Percentiles rank a stretch among this genome's conserved stretches.
Evolutionary conservation across 2,329 filamentous ascomycete genomes (phyloP).

Genomic region (Atkinsonella texensis): DNA sequence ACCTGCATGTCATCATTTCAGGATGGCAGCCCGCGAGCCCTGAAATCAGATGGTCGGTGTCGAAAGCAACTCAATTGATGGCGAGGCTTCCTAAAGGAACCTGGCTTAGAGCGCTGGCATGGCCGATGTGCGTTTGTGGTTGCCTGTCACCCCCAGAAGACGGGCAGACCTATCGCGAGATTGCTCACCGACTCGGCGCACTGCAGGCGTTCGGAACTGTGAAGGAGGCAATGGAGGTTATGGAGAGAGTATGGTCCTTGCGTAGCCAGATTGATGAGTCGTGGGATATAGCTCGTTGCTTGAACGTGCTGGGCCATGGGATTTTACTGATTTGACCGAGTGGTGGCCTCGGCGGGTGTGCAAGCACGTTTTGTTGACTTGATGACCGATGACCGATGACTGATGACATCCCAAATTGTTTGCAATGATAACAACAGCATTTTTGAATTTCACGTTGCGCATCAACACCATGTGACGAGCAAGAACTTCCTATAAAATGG

Average conservation of each 20-base stretch:
- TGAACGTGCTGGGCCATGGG: constrained; percentile 27
- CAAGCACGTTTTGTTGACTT: background rate
- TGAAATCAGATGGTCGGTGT: constrained; percentile 25
- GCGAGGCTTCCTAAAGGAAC: constrained; percentile 17
- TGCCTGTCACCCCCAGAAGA: constrained; percentile 27
- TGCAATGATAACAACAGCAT: background rate
- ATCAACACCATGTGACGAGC: too few species aligned
- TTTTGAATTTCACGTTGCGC: too few species aligned
- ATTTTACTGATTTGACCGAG: constrained; percentile 25
- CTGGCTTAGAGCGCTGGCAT: constrained; percentile 24
- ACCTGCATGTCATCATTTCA: constrained; percentile 34
- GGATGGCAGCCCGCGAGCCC: constrained; percentile 37
- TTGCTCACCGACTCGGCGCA: constrained; percentile 29
- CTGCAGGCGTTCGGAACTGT: constrained; percentile 34
- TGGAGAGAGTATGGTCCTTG: constrained; percentile 34
- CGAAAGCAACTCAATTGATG: constrained; percentile 23
- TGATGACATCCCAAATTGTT: background rate
- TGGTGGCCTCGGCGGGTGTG: too few species aligned
- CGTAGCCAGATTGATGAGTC: constrained; percentile 26
- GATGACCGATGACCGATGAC: background rate
- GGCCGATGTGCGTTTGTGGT: constrained; percentile 30
- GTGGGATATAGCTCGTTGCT: constrained; percentile 32
- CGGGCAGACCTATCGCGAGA: constrained; percentile 28
- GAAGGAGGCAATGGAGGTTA: constrained; percentile 29
- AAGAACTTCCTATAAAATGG: too few species aligned